Conservation (phyloP, 148 eudicot genomes). For the Chenopodium album region DNA sequence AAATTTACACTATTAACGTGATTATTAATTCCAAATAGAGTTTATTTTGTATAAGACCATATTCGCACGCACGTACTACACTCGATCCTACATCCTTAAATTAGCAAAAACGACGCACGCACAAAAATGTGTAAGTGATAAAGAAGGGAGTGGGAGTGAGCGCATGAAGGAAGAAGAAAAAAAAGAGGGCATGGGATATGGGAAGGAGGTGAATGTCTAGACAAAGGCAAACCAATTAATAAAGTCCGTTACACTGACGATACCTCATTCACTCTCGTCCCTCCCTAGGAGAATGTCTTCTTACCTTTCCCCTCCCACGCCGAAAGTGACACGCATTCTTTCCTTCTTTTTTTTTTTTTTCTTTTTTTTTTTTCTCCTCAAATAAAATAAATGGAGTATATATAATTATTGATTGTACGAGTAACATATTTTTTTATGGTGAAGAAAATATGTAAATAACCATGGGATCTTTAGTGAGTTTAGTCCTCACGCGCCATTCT, state of each 20-base stretch:
- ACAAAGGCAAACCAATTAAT: conserved; percentile 21
- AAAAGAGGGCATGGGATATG: background rate
- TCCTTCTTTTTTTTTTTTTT: background rate
- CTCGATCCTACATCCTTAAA: too few relatives aligned
- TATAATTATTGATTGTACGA: too few relatives aligned
- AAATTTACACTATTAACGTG: too few relatives aligned
- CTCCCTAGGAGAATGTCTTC: conserved; percentile 26
- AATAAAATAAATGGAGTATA: too few relatives aligned
- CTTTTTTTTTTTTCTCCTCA: too few relatives aligned
- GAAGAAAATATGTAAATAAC: too few relatives aligned
- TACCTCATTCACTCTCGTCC: background rate
- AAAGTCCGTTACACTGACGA: conserved; percentile 28
- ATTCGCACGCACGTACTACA: too few relatives aligned
- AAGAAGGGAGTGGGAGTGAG: background rate
- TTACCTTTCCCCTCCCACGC: conserved; percentile 21
- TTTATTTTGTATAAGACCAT: too few relatives aligned
- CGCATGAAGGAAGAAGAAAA: background rate
- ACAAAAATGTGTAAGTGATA: background rate
- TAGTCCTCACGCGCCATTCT: too few relatives aligned
- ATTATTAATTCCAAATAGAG: too few relatives aligned
- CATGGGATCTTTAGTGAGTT: too few relatives aligned
- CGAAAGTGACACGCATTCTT: conserved; percentile 26
- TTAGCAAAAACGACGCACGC: background rate
- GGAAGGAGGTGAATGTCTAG: conserved; percentile 8
- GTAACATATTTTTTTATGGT: too few relatives aligned